Base-by-base conservation (phyloP, 2,329 filamentous ascomycete genomes). In the Epichloe brachyelytri region DNA sequence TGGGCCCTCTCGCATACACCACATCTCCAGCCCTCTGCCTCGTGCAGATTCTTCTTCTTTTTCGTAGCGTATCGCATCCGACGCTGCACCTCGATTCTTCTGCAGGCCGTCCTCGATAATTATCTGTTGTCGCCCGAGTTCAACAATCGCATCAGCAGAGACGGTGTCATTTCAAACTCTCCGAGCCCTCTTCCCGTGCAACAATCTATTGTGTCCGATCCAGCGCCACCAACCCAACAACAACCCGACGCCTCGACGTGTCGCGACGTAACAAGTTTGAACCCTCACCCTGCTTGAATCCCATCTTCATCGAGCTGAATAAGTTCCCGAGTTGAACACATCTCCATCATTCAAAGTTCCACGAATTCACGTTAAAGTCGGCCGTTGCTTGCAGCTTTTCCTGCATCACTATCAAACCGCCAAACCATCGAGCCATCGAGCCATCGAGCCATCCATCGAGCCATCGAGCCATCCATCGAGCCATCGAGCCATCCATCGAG, bases 1-100 rank as follows among this genome's bases (percentile, higher is more conserved):
- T 11, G 3, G 30, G 8, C 30, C 48, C 46, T 49, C 45, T 43
- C 33, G 46, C 45, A 48, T 37, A 26, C 20, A 47, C 36, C 51
- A 40, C 52, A 46, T 51, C 41, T 20, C 49, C 51, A 43, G 37
- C 40, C 39, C 19, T 51, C 43, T 52, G 51, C 51, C 43, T 43
- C 19, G 38, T 26, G 51, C 47, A 50, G 47, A 50, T 37, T 15
- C 15, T 11, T 19, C 8, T 33, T 36, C 30, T 34, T 48, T 33
- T 37, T 20, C 40, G 45, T 37, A 43, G 36, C 43, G 22, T 41
- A 39, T 38, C 34, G 39, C 20, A 26, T 38, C 34, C 15, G 37
- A 43, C 38, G n/a, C 49, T 38, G 46, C 50, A n/a, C 41, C 14
- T 37, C 39, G 30, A 37, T 37, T 43, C 3, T 43, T 17, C 33